Percentiles rank a stretch among this genome's conserved stretches.
Conservation (phyloP, 345 rosid genomes). For the Eutrema heterophyllum region DNA sequence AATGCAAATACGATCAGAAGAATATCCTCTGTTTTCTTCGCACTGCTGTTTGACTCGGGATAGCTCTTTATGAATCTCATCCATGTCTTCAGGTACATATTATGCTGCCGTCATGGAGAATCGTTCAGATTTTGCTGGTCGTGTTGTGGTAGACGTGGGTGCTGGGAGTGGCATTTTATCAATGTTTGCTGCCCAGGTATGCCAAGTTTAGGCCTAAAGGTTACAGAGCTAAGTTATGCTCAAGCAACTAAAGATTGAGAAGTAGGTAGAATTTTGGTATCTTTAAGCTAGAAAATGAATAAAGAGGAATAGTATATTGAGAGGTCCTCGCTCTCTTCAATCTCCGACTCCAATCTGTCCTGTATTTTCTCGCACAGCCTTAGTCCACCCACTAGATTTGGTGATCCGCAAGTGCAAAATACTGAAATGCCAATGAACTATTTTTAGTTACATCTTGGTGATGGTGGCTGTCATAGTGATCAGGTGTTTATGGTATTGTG, state of each 20-base stretch:
- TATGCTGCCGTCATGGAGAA: constrained; percentile 97
- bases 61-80: neutral
- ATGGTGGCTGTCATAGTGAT: neutral
- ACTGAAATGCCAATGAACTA: neutral
- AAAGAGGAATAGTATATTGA: neutral
- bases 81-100: constrained; percentile 70
- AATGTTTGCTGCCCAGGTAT: constrained; percentile 97
- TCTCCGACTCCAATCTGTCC: neutral
- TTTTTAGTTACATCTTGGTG: neutral
- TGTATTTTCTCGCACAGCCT: neutral
- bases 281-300: neutral
- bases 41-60: neutral
- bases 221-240: constrained; percentile 3
- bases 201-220: neutral
- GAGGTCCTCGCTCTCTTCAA: neutral
- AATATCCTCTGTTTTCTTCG: neutral
- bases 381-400: neutral
- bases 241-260: neutral
- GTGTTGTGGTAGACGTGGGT: constrained; percentile 96
- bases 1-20: neutral
- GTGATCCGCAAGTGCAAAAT: neutral
- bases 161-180: constrained; percentile 99
- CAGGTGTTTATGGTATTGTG: neutral
- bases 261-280: neutral
- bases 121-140: constrained; percentile 80